Conservation (phyloP, 2,329 filamentous ascomycete genomes). For the Claviceps cyperi region DNA sequence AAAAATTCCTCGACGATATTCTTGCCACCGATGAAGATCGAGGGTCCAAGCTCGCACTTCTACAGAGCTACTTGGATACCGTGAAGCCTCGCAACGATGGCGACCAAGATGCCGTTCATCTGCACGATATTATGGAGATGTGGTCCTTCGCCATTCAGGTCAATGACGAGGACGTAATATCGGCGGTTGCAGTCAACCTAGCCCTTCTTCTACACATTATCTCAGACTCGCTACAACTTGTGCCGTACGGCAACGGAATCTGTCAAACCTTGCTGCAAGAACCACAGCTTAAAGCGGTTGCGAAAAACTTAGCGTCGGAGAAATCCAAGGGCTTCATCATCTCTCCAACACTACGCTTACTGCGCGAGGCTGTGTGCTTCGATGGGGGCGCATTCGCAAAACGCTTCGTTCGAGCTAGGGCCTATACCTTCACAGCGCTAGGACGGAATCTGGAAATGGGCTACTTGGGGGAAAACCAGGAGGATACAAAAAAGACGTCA, state of each 20-base stretch:
- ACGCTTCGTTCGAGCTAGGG: conserved; percentile 61
- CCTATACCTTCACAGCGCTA: conserved; percentile 66
- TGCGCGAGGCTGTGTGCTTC: conserved; percentile 73
- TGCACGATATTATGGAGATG: conserved; percentile 70
- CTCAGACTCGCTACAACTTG: conserved; percentile 58
- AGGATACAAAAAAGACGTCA: conserved; percentile 58
- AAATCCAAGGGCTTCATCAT: conserved; percentile 80
- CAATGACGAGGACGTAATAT: conserved; percentile 69
- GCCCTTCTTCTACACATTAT: conserved; percentile 69
- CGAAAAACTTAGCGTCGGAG: conserved; percentile 62
- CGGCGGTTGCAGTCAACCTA: conserved; percentile 65
- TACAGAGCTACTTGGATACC: conserved; percentile 53
- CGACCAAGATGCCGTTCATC: conserved; percentile 40
- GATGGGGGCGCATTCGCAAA: conserved; percentile 73
- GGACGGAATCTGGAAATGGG: conserved; percentile 68
- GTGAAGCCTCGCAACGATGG: conserved; percentile 31
- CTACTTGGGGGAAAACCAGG: conserved; percentile 37
- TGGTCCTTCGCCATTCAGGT: conserved; percentile 74
- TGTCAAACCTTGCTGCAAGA: conserved; percentile 72
- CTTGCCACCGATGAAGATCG: conserved; percentile 31
- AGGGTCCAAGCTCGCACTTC: conserved; percentile 35
- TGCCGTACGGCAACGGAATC: conserved; percentile 60
- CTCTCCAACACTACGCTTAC: conserved; percentile 70
- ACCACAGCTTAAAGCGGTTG: conserved; percentile 65
- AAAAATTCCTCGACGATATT: conserved; percentile 55